Evolutionary conservation across 768 basidiomycete genomes (phyloP), one percentile per base, ranked within the genome.

Genomic region (Imleria badia): DNA sequence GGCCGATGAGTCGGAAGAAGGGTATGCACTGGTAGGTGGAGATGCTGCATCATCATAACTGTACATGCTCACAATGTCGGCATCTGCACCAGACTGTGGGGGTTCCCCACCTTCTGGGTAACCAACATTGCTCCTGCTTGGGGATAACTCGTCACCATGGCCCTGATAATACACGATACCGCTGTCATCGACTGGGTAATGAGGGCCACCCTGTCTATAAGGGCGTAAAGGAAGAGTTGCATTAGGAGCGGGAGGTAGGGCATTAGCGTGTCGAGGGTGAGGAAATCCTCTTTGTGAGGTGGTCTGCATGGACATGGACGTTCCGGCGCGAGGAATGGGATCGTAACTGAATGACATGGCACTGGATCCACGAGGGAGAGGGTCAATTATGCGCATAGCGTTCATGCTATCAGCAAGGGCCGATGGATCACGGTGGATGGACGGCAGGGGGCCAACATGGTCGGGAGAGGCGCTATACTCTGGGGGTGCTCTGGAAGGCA

Each of bases 251-350:
- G 68, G 60, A 12, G 79, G 75, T 13, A 81, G 63, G 13, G 79
- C 77, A 45, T 77, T 69, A 9, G 73, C 73, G 61, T 76, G 72
- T 47, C 76, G 73, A 45, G 75, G 76, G 49, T 65, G 75, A 45
- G 61, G 68, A 46, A 68, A 70, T 45, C 62, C 63, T 56, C 61
- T 67, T 52, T 65, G 60, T 20, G 63, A 48, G 38, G 67, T 62
- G 52, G 70, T 66, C 46, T 74, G 76, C 61, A 74, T 68, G 15
- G 84, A 82, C 77, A 84, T 79, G 31, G 85, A 81, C 19, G 84
- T 85, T 17, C 78, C 78, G 6, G 79, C 76, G 29, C 84, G 78
- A 52, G 78, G 76, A 14, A 84, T 68, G 42, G 81, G 79, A 56
- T 86, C 84, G 34, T 63, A 44, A 34, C 57, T 45, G 55, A 53